A percentile compares a stretch with the other conserved stretches of the same genome.
Evolutionary conservation across 768 basidiomycete species (phyloP).

Genomic region (Boletus reticulatus): DNA sequence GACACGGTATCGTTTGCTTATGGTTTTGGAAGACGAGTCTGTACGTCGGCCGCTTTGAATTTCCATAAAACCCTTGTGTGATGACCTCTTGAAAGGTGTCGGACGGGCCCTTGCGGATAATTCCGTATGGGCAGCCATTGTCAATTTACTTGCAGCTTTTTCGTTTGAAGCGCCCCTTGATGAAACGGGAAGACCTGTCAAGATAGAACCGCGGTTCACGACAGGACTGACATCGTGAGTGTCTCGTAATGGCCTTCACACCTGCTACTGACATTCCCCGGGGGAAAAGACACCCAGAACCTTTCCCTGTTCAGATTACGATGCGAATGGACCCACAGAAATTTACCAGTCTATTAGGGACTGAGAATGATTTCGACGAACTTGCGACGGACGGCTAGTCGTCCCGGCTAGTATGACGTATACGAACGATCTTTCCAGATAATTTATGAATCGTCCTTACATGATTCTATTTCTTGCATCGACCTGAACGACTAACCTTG

Average conservation of each 20-base stretch:
- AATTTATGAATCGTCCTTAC: background rate
- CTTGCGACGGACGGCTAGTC: background rate
- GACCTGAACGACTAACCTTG: background rate
- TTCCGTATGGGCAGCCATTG: slow-evolving; percentile 1
- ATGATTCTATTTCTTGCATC: background rate
- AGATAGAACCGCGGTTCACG: slow-evolving; percentile 1
- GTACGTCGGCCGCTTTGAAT: background rate
- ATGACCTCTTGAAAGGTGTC: background rate
- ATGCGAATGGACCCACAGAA: background rate
- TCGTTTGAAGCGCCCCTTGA: slow-evolving; percentile 8
- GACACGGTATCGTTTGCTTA: slow-evolving; percentile 4
- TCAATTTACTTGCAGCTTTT: slow-evolving; percentile 2
- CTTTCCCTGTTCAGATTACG: background rate
- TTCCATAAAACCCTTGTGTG: background rate
- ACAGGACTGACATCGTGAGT: slow-evolving; percentile 4
- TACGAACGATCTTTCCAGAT: too few relatives aligned
- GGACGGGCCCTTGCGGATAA: slow-evolving; percentile 1
- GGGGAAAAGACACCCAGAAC: background rate
- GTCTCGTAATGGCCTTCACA: background rate
- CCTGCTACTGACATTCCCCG: background rate
- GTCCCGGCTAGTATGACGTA: background rate
- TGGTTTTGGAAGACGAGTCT: slow-evolving; percentile 5
- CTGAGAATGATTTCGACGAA: background rate
- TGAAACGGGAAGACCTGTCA: background rate
- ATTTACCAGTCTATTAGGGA: background rate